Percentiles rank a stretch among this genome's conserved stretches.
These are phyloP conservation scores for Jaapia argillacea DNA, from an alignment of 768 basidiomycete species.

Conservation along the genomic window DNA sequence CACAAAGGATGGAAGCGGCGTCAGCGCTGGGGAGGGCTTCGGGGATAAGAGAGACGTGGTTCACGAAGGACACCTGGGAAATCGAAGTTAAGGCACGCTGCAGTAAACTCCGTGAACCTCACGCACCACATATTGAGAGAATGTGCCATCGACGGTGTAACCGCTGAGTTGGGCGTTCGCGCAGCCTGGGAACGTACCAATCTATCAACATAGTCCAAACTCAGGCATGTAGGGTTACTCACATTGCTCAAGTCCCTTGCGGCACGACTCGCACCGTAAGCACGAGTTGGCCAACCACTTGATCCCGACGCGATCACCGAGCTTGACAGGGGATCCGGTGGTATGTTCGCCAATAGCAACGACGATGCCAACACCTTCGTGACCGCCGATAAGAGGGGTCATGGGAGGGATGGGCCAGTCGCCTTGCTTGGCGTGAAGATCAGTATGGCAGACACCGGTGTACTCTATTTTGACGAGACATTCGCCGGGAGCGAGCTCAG, in stretches of 20 bases:
- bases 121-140: slow-evolving; percentile 52
- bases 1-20: slow-evolving; percentile 72
- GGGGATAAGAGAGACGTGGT: slow-evolving; percentile 75
- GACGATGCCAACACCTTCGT: slow-evolving; percentile 72
- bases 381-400: slow-evolving; percentile 22
- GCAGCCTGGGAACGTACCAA: slow-evolving; percentile 36
- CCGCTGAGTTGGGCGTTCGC: slow-evolving; percentile 50
- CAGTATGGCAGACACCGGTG: slow-evolving; percentile 84
- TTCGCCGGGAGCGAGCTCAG: slow-evolving; percentile 54
- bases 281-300: slow-evolving; percentile 76
- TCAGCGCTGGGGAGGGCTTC: slow-evolving; percentile 50
- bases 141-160: slow-evolving; percentile 71
- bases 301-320: slow-evolving; percentile 77
- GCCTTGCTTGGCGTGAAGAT: slow-evolving; percentile 61
- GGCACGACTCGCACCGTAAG: slow-evolving; percentile 66
- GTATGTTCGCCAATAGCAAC: slow-evolving; percentile 73
- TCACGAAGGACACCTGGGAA: slow-evolving; percentile 45
- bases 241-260: slow-evolving; percentile 71
- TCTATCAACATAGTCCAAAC: not conserved
- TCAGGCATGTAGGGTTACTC: slow-evolving; percentile 9
- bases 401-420: slow-evolving; percentile 73
- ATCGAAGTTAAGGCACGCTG: no score
- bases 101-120: not conserved
- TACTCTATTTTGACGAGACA: slow-evolving; percentile 68
- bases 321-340: slow-evolving; percentile 43